phyloP scores from a whole-genome alignment of 2,329 filamentous ascomycete genomes.

The Hypoxylon sp. region DNA sequence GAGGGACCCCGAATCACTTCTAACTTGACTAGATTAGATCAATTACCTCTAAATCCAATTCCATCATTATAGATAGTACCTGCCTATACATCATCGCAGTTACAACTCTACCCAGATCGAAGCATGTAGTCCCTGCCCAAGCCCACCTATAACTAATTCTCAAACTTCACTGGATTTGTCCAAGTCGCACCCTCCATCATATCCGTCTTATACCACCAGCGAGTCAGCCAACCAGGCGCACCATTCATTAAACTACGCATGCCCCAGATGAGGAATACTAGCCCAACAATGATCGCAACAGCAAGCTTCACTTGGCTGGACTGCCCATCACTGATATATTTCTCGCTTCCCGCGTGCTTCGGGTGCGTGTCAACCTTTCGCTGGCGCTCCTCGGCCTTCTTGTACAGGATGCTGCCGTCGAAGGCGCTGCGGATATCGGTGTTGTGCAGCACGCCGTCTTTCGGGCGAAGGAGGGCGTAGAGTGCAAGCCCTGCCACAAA shows the following conservation, averaged over 20 bases:
- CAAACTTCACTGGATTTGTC: neutral
- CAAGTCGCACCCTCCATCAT: neutral
- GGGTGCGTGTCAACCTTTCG: neutral
- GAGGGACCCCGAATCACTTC: no score
- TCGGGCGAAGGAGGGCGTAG: slow-evolving; percentile 4
- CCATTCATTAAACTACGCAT: neutral
- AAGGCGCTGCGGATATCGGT: slow-evolving; percentile 15
- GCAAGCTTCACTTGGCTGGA: slow-evolving; percentile 7
- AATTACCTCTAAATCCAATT: no score
- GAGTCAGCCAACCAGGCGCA: neutral
- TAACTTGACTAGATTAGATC: no score
- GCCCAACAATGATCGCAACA: slow-evolving; percentile 1
- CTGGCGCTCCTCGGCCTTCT: slow-evolving; percentile 9
- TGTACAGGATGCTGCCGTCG: slow-evolving; percentile 15
- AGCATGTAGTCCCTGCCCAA: no score
- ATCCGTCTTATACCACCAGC: slow-evolving; percentile 1
- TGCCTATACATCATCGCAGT: no score
- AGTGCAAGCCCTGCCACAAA: slow-evolving; percentile 3
- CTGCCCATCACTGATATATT: no score
- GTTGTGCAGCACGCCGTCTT: slow-evolving; percentile 1
- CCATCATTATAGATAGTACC: no score
- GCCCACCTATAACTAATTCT: no score
- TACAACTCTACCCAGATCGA: no score
- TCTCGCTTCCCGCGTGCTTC: neutral
- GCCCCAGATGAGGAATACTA: slow-evolving; percentile 4